Conservation (phyloP, 2,329 filamentous ascomycete species). For the Venturiaceae sp. region DNA sequence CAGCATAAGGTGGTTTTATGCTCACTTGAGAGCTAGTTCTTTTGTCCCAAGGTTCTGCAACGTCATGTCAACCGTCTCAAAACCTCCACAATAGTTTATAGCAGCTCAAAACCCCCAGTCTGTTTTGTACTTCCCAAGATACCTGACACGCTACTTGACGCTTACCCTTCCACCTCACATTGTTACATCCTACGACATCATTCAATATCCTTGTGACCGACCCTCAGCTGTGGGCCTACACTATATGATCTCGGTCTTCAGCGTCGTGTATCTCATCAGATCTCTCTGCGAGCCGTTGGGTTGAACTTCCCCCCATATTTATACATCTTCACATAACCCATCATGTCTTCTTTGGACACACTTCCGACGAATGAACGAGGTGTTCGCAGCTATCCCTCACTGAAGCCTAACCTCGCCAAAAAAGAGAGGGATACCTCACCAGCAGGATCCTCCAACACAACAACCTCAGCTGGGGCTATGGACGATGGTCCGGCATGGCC, state of each 20-base stretch:
- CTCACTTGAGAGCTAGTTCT: neutral
- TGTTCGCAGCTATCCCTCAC: neutral
- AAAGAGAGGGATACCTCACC: neutral
- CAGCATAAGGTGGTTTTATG: neutral
- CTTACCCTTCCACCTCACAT: too few species aligned
- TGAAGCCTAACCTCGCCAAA: neutral
- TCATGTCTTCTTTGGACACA: neutral
- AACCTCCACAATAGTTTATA: neutral
- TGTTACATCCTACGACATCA: neutral
- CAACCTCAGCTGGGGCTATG: neutral
- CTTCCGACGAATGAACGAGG: neutral
- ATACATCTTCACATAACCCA: neutral
- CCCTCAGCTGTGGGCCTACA: neutral
- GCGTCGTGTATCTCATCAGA: neutral
- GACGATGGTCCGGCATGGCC: slow-evolving; percentile 29
- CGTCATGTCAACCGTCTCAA: neutral
- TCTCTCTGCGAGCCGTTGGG: neutral
- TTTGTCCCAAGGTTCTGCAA: neutral
- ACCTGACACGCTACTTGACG: neutral
- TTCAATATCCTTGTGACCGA: neutral
- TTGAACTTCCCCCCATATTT: neutral
- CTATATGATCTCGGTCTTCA: neutral
- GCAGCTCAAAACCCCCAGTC: neutral
- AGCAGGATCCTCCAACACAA: neutral
- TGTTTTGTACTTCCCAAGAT: neutral